Evolutionary conservation across 148 eudicot genomes (phyloP).

Genomic region (Vaccinium vitisidaea): DNA sequence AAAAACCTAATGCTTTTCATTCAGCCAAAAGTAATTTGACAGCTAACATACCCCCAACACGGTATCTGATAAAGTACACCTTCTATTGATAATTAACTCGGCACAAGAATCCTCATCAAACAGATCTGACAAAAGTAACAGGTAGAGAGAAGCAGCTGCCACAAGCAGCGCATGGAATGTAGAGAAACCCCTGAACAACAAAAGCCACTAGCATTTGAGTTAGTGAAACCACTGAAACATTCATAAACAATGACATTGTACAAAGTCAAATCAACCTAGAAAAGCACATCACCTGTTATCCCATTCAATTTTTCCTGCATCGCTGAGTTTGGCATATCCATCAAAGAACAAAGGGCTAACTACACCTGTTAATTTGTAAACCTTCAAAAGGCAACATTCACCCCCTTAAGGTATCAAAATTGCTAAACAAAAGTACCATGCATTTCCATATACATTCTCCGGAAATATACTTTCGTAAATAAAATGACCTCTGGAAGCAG

Average conservation of each 20-base stretch:
- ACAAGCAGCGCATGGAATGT: slow-evolving; percentile 53
- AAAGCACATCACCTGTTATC: slow-evolving; percentile 38
- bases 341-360: slow-evolving; percentile 35
- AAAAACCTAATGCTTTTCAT: not conserved
- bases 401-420: slow-evolving; percentile 7
- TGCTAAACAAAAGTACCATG: not conserved
- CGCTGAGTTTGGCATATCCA: slow-evolving; percentile 39
- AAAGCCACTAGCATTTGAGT: not conserved
- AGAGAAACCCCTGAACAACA: slow-evolving; percentile 47
- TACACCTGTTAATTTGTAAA: slow-evolving; percentile 43
- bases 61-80: slow-evolving; percentile 41
- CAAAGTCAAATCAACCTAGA: not conserved
- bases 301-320: slow-evolving; percentile 44
- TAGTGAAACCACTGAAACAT: slow-evolving; percentile 1
- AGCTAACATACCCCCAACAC: slow-evolving; percentile 39
- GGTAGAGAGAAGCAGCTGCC: slow-evolving; percentile 46
- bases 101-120: slow-evolving; percentile 27
- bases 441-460: not conserved
- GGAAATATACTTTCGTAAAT: not conserved
- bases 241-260: not conserved
- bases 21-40: not conserved
- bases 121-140: slow-evolving; percentile 39
- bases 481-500: not conserved
- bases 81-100: slow-evolving; percentile 31
- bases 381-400: slow-evolving; percentile 38